Conservation (phyloP, 2,329 filamentous ascomycete species). For the Aspergillus aculeatus region DNA sequence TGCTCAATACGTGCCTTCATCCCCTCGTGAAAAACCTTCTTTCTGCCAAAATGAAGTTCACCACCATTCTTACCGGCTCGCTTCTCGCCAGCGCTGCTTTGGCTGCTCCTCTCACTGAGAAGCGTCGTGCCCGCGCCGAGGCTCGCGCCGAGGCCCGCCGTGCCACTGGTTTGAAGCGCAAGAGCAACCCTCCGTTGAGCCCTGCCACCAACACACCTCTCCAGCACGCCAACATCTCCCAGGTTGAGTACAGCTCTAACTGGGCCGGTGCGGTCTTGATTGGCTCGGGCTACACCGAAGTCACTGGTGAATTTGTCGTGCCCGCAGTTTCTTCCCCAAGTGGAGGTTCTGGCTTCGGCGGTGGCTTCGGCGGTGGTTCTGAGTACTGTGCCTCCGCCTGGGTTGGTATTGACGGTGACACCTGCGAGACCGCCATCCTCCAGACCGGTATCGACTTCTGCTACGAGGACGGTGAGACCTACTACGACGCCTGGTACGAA, state of each 20-base stretch:
- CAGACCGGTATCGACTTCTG: conserved; percentile 59
- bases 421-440: conserved; percentile 52
- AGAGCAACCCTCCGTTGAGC: conserved; percentile 33
- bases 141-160: conserved; percentile 25
- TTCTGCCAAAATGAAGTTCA: conserved; percentile 49
- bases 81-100: conserved; percentile 45
- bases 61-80: conserved; percentile 36
- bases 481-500: conserved; percentile 59
- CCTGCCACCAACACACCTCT: conserved; percentile 27
- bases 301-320: conserved; percentile 54
- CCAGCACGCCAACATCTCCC: conserved; percentile 35
- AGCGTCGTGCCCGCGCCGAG: conserved; percentile 33
- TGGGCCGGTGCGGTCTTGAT: conserved; percentile 60
- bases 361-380: neutral
- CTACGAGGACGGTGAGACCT: conserved; percentile 40
- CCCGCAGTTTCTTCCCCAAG: conserved; percentile 46
- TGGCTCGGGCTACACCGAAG: conserved; percentile 51
- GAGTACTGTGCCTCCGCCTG: conserved; percentile 53
- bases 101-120: conserved; percentile 48
- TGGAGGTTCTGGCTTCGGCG: conserved; percentile 28
- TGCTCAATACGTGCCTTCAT: neutral
- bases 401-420: conserved; percentile 63
- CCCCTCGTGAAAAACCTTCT: neutral
- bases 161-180: conserved; percentile 20
- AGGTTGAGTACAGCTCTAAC: conserved; percentile 54